A percentile compares a stretch with the other conserved stretches of the same genome.
Conservation (phyloP, 345 rosid species). For the Syzygium jambos region DNA sequence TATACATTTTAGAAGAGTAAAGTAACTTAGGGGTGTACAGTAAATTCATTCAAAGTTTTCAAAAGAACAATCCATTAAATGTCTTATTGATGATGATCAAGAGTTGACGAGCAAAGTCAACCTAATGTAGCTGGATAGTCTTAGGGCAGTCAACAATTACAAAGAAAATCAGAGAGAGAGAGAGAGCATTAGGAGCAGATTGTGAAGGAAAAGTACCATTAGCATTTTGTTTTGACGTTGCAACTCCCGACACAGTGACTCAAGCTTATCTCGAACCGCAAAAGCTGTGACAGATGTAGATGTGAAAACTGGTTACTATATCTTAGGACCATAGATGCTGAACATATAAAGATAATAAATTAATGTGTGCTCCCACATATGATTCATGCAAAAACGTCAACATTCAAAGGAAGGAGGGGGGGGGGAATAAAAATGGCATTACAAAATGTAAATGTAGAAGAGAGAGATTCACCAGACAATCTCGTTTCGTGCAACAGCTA, state of each 20-base stretch:
- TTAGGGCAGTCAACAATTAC: neutral
- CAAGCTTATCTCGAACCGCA: constrained; percentile 82
- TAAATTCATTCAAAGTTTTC: neutral
- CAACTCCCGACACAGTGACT: constrained; percentile 86
- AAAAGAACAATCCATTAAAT: neutral
- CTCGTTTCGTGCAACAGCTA: neutral
- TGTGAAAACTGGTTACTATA: neutral
- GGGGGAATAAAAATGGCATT: neutral
- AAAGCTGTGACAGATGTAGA: constrained; percentile 31
- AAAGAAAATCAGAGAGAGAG: neutral
- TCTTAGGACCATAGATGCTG: neutral
- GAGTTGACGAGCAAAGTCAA: neutral
- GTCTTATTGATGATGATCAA: neutral
- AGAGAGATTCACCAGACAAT: neutral
- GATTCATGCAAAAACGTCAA: neutral
- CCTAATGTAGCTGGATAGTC: neutral
- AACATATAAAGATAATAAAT: neutral
- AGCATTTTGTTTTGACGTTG: constrained; percentile 91
- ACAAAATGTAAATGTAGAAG: neutral
- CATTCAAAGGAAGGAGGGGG: neutral
- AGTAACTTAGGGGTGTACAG: neutral
- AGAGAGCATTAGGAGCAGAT: neutral
- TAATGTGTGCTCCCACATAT: neutral
- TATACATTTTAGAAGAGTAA: neutral
- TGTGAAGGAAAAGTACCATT: constrained; percentile 43